Evolutionary conservation across 1,284 basidiomycete genomes (phyloP).

Genomic region (Sporisorium scitamineum): DNA sequence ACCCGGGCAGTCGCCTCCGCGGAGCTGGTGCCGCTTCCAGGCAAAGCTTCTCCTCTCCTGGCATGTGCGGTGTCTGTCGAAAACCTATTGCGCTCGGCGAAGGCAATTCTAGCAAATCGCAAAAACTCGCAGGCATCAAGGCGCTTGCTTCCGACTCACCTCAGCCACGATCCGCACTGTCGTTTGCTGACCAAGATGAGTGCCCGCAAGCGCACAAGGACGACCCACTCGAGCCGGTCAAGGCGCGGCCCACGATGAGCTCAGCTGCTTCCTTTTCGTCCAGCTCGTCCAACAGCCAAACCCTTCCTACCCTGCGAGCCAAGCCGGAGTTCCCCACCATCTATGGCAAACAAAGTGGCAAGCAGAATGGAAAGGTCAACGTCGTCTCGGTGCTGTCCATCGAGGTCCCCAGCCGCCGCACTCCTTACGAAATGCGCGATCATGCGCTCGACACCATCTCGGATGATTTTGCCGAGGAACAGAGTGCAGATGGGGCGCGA

Average conservation of each 20-base stretch:
- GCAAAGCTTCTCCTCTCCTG: slow-evolving; percentile 75
- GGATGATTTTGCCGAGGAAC: slow-evolving; percentile 37
- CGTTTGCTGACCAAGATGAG: slow-evolving; percentile 20
- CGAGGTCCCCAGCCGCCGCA: slow-evolving; percentile 83
- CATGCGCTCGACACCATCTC: slow-evolving; percentile 53
- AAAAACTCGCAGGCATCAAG: slow-evolving; percentile 49
- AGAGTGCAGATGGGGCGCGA: slow-evolving; percentile 12
- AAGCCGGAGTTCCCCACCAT: slow-evolving; percentile 87
- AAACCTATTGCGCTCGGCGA: slow-evolving; percentile 93
- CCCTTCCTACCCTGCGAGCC: slow-evolving; percentile 82
- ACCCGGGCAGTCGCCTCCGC: slow-evolving; percentile 30
- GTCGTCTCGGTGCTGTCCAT: slow-evolving; percentile 90
- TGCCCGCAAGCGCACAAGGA: slow-evolving; percentile 36
- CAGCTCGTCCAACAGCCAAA: slow-evolving; percentile 33
- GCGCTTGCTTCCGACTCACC: slow-evolving; percentile 3
- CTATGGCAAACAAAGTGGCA: slow-evolving; percentile 73
- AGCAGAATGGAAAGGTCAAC: slow-evolving; percentile 74
- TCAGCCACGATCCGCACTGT: slow-evolving; percentile 9
- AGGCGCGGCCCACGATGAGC: slow-evolving; percentile 17
- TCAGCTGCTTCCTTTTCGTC: slow-evolving; percentile 41
- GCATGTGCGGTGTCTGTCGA: slow-evolving; percentile 95
- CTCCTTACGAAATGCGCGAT: slow-evolving; percentile 71
- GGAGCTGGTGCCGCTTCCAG: slow-evolving; percentile 24
- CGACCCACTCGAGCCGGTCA: slow-evolving; percentile 32
- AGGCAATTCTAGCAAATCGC: slow-evolving; percentile 74